Evolutionary conservation across 2,329 filamentous ascomycete species (phyloP).

Genomic region (Thelonectria rubi): DNA sequence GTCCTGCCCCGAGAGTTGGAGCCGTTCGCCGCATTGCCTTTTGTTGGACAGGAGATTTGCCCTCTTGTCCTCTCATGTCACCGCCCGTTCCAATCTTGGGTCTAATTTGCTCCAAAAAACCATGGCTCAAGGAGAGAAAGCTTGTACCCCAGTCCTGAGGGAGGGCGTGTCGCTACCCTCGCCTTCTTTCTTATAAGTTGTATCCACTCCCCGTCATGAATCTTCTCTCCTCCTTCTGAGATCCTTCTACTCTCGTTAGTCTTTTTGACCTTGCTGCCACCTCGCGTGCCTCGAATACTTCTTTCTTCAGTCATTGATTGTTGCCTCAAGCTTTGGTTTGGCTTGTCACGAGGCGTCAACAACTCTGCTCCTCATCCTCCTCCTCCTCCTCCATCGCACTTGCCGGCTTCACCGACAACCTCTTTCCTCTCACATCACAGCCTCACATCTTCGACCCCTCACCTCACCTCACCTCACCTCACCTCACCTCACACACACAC

Average conservation of each 20-base stretch:
- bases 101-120: conserved; percentile 40
- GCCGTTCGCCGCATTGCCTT: conserved; percentile 43
- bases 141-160: conserved; percentile 42
- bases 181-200: conserved; percentile 46
- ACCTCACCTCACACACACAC: not conserved
- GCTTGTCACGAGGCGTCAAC: conserved; percentile 1
- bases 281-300: conserved; percentile 22
- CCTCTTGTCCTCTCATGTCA: conserved; percentile 46
- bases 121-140: conserved; percentile 36
- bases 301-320: conserved; percentile 9
- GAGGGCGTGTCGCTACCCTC: conserved; percentile 37
- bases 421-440: not conserved
- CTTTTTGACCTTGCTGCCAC: conserved; percentile 32
- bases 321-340: conserved; percentile 9
- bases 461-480: not conserved
- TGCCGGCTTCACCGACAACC: conserved; percentile 5
- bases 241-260: conserved; percentile 41
- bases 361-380: conserved; percentile 1
- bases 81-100: conserved; percentile 47
- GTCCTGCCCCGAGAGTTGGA: conserved; percentile 42
- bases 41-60: conserved; percentile 44
- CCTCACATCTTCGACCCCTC: conserved; percentile 1
- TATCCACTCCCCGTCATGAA: conserved; percentile 46
- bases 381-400: conserved; percentile 1
- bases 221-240: conserved; percentile 40